A percentile compares a stretch with the other conserved stretches of the same genome.
Conservation (phyloP, 768 basidiomycete genomes). For the Cystobasidium ongulense region DNA sequence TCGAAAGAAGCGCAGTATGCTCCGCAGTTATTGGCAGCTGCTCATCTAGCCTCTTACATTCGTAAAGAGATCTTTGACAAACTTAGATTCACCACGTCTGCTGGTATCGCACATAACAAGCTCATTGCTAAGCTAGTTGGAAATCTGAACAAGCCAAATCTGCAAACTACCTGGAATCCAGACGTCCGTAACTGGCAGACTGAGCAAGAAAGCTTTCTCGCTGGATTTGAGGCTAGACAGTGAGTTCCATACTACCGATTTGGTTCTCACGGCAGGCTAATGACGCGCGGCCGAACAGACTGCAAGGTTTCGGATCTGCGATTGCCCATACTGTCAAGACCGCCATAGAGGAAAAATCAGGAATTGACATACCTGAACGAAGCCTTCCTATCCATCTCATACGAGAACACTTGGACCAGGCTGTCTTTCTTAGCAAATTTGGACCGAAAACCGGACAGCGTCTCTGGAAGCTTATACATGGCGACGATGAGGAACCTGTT, state of each 20-base stretch:
- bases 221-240: slow-evolving; percentile 27
- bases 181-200: neutral
- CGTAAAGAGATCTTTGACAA: slow-evolving; percentile 30
- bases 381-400: slow-evolving; percentile 29
- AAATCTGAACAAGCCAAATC: slow-evolving; percentile 38
- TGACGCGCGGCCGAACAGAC: neutral
- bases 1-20: neutral
- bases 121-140: slow-evolving; percentile 38
- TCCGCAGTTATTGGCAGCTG: slow-evolving; percentile 18
- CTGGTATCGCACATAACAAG: slow-evolving; percentile 38
- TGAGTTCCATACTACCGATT: neutral
- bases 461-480: slow-evolving; percentile 35
- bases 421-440: slow-evolving; percentile 23
- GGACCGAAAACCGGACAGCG: slow-evolving; percentile 31
- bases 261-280: neutral
- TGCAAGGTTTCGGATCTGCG: slow-evolving; percentile 32
- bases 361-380: neutral
- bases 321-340: slow-evolving; percentile 12
- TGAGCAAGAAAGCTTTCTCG: slow-evolving; percentile 25
- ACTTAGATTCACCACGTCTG: slow-evolving; percentile 37
- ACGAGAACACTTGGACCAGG: neutral
- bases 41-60: slow-evolving; percentile 38
- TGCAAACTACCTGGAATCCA: slow-evolving; percentile 37
- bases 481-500: slow-evolving; percentile 36
- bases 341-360: neutral